Percentiles rank a stretch among this genome's conserved stretches.
These are phyloP conservation scores for Venturia carpophila DNA, from an alignment of 2,329 filamentous ascomycete genomes.

Conservation along the genomic window DNA sequence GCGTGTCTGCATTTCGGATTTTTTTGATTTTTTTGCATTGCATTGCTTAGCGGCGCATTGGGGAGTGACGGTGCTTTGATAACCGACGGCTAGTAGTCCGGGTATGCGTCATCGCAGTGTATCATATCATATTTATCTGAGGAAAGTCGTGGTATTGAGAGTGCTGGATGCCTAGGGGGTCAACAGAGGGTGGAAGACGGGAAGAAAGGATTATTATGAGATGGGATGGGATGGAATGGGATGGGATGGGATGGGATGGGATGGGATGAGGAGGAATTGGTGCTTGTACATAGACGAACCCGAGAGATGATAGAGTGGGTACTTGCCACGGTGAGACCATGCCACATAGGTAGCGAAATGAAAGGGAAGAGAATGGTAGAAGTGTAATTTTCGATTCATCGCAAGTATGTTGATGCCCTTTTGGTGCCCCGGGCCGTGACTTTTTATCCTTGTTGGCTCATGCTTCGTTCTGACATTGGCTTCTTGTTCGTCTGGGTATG, in stretches of 20 bases:
- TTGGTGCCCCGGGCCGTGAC: too few relatives aligned
- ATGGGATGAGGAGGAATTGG: background rate
- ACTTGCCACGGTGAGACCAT: background rate
- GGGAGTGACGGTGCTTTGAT: background rate
- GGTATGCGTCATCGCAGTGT: background rate
- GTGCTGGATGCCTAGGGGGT: background rate
- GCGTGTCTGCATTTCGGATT: background rate
- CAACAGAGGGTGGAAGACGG: too few relatives aligned
- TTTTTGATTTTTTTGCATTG: conserved; percentile 6
- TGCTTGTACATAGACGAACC: background rate
- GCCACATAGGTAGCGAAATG: background rate
- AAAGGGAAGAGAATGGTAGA: too few relatives aligned
- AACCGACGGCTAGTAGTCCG: background rate
- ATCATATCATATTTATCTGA: background rate
- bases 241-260: background rate
- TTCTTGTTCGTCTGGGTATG: too few relatives aligned
- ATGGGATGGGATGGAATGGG: background rate
- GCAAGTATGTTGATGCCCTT: too few relatives aligned
- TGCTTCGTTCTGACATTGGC: too few relatives aligned
- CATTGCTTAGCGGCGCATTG: conserved; percentile 9
- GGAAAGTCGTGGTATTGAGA: background rate
- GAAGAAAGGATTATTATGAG: too few relatives aligned
- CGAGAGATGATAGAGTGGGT: background rate
- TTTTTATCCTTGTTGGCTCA: too few relatives aligned
- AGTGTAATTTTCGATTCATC: too few relatives aligned